Percentiles rank a stretch among this genome's conserved stretches.
Conservation (phyloP, 805 yeast species). For the Candida chauliodis region DNA sequence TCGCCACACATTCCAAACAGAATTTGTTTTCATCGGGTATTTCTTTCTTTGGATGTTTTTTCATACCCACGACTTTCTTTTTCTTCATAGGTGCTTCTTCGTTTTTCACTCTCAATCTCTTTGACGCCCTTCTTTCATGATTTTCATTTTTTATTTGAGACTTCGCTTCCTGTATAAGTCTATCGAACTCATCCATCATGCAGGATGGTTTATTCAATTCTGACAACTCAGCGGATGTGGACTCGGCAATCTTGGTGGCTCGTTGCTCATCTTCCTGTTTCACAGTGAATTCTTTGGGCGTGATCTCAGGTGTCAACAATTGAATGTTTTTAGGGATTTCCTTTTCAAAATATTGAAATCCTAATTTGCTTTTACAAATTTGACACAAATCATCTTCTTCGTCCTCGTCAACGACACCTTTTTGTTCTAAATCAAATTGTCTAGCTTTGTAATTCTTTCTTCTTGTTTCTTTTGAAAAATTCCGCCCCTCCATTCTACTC, state of each 20-base stretch:
- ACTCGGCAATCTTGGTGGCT: slow-evolving; percentile 6
- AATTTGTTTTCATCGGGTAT: slow-evolving; percentile 11
- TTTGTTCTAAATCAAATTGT: slow-evolving; percentile 7
- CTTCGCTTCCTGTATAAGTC: slow-evolving; percentile 17
- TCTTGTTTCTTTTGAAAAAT: slow-evolving; percentile 10
- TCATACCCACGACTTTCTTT: neutral
- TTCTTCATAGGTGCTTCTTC: neutral
- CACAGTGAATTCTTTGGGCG: slow-evolving; percentile 6
- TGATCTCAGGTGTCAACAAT: slow-evolving; percentile 6
- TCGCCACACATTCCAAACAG: slow-evolving; percentile 29
- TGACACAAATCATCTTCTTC: slow-evolving; percentile 46
- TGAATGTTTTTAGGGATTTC: neutral
- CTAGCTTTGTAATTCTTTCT: slow-evolving; percentile 10
- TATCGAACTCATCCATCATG: slow-evolving; percentile 17
- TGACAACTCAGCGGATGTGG: slow-evolving; percentile 8
- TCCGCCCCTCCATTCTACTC: slow-evolving; percentile 14
- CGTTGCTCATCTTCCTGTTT: neutral
- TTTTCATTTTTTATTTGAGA: slow-evolving; percentile 12
- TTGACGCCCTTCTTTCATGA: slow-evolving; percentile 2
- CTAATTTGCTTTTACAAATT: slow-evolving; percentile 46
- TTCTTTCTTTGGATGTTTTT: neutral
- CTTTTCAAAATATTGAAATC: slow-evolving; percentile 45
- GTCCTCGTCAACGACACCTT: slow-evolving; percentile 15
- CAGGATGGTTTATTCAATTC: slow-evolving; percentile 6
- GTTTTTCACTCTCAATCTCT: slow-evolving; percentile 1